These are phyloP conservation scores for Huntiella abstrusa DNA, from an alignment of 2,329 filamentous ascomycete species.

Conservation along the genomic window DNA sequence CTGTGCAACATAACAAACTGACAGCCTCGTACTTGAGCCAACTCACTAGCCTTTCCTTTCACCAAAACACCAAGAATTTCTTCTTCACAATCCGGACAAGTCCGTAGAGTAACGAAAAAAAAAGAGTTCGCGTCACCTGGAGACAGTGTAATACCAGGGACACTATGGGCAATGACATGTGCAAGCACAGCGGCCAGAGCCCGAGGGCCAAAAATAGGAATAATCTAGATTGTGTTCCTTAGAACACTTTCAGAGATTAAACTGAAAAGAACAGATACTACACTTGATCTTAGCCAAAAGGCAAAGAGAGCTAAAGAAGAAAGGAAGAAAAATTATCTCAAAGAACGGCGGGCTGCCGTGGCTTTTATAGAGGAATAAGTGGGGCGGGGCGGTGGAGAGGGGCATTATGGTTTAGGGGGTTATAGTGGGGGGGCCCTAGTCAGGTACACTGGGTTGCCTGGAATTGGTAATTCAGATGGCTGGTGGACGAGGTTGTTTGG, in stretches of 20 bases:
- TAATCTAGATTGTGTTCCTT: conserved; percentile 61
- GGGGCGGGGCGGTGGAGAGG: too few species aligned
- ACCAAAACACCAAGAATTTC: background rate
- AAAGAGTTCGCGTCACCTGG: conserved; percentile 13
- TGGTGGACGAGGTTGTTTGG: too few species aligned
- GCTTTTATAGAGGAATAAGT: too few species aligned
- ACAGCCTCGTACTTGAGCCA: too few species aligned
- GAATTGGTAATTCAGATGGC: too few species aligned
- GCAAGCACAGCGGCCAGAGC: conserved; percentile 12
- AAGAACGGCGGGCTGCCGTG: too few species aligned
- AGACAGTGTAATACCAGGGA: conserved; percentile 13
- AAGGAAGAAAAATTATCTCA: background rate
- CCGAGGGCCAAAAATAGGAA: conserved; percentile 41
- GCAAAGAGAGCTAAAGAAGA: conserved; percentile 13
- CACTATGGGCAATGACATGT: conserved; percentile 11
- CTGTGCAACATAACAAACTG: too few species aligned
- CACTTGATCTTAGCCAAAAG: conserved; percentile 76
- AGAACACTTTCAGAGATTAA: conserved; percentile 81
- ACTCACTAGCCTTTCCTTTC: background rate
- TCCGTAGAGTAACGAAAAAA: conserved; percentile 5
- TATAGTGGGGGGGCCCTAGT: too few species aligned
- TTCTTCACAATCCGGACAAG: conserved; percentile 5
- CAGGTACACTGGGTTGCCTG: too few species aligned
- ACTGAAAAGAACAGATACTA: conserved; percentile 97
- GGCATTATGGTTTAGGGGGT: too few species aligned